These are phyloP conservation scores for Areca catechu DNA, from an alignment of 176 grass and related monocot species.

Conservation along the genomic window DNA sequence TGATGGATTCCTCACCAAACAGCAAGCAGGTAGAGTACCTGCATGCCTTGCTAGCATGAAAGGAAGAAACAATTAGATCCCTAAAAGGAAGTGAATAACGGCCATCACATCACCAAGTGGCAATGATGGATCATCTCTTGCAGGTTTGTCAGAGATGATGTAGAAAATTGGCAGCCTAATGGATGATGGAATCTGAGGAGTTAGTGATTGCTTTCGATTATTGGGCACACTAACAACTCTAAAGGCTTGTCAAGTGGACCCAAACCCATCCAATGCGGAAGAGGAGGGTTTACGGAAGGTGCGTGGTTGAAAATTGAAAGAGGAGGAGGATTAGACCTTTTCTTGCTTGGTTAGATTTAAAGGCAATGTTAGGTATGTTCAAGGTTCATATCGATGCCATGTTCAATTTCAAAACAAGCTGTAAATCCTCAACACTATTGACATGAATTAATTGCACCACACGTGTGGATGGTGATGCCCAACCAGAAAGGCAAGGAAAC, in stretches of 20 bases:
- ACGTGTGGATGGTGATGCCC: too few relatives aligned
- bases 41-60: not conserved
- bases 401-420: too few relatives aligned
- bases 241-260: constrained; percentile 15
- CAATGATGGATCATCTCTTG: not conserved
- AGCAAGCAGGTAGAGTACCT: constrained; percentile 18
- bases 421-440: too few relatives aligned
- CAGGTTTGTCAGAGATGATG: constrained; percentile 1
- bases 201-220: constrained; percentile 24
- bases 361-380: too few relatives aligned
- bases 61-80: not conserved
- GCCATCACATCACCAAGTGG: constrained; percentile 4
- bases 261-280: not conserved
- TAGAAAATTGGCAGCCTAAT: constrained; percentile 2
- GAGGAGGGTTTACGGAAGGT: not conserved
- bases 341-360: too few relatives aligned
- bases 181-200: constrained; percentile 15
- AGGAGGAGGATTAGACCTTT: too few relatives aligned
- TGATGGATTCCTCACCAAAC: constrained; percentile 78
- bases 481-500: too few relatives aligned
- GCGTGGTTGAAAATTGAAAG: not conserved
- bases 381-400: too few relatives aligned
- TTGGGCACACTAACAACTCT: constrained; percentile 23
- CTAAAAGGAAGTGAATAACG: not conserved
- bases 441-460: too few relatives aligned